Evolutionary conservation across 345 rosid genomes (phyloP), one percentile per base, ranked within the genome.

Genomic region (Linum tenue): DNA sequence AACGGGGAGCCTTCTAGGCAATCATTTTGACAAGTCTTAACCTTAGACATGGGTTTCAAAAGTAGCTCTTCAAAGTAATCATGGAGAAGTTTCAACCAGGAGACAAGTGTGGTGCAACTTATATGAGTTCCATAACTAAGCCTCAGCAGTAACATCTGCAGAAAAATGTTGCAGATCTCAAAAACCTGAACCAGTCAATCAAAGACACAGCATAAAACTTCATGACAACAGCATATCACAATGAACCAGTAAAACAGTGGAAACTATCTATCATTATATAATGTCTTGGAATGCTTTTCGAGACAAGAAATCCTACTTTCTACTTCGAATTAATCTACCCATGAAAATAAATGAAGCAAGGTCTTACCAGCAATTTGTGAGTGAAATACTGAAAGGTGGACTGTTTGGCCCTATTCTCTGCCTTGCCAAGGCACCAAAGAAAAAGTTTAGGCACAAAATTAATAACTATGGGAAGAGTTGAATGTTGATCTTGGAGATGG

Each of bases 1-100:
- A 92, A 90, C n/a, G 97, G 97, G 39, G 92, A 90, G 56, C 83
- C 89, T 66, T 89, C 95, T 70, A 90, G 76, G 77, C 72, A 79
- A 62, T 79, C 78, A 73, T 77, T 80, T 55, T 69, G 70, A 64
- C 67, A 42, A 60, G 74, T 56, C 38, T 63, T 70, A 2, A 56
- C 10, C 65, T 68, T 61, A 53, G 63, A 64, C 56, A 85, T 72
- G 65, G 78, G 70, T 56, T 72, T 78, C 55, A 68, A 70, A 67
- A 88, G 75, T 68, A 80, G 70, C 31, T 82, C 91, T 66, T 83
- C 76, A 77, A 80, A 88, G 75, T 83, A 81, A 41, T 58, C 64
- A 62, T 79, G 85, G 69, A 92, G 76, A 81, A 80, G 84, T 71
- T 84, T 83, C 88, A 90, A 73, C 97, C 97, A 90, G 56, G 84